These are phyloP conservation scores for Trypethelium eluteriae DNA, from an alignment of 495 filamentous ascomycete genomes.

Conservation along the genomic window DNA sequence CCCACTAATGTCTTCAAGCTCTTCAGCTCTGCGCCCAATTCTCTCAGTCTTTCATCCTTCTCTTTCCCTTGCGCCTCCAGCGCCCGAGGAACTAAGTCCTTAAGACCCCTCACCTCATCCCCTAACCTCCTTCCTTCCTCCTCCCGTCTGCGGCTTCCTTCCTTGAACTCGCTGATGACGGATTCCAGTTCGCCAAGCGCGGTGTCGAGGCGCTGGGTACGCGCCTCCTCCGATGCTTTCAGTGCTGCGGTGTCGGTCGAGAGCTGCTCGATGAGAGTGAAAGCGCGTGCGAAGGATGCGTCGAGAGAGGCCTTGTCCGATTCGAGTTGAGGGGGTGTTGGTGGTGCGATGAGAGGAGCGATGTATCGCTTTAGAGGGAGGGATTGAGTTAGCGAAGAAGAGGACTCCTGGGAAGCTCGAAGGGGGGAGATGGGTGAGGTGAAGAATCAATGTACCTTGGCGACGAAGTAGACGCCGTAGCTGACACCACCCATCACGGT, in stretches of 20 bases:
- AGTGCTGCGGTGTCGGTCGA: conserved; percentile 79
- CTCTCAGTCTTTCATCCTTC: conserved; percentile 71
- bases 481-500: conserved; percentile 79
- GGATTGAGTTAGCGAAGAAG: conserved; percentile 7
- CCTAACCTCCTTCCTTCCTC: conserved; percentile 75
- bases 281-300: conserved; percentile 83
- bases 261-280: conserved; percentile 84
- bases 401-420: not conserved
- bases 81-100: conserved; percentile 77
- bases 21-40: conserved; percentile 81
- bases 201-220: conserved; percentile 75
- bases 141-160: conserved; percentile 66
- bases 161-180: conserved; percentile 73
- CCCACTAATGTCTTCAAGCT: conserved; percentile 82
- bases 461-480: conserved; percentile 78
- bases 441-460: conserved; percentile 51
- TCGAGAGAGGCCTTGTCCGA: conserved; percentile 89
- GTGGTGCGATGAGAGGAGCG: conserved; percentile 79
- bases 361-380: conserved; percentile 63
- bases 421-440: conserved; percentile 10
- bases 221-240: conserved; percentile 73
- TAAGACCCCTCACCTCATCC: conserved; percentile 77
- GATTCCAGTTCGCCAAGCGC: conserved; percentile 76
- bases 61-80: conserved; percentile 77
- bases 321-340: conserved; percentile 85